These are phyloP conservation scores for Croton laevigatus DNA, from an alignment of 441 rosid species.

Conservation along the genomic window DNA sequence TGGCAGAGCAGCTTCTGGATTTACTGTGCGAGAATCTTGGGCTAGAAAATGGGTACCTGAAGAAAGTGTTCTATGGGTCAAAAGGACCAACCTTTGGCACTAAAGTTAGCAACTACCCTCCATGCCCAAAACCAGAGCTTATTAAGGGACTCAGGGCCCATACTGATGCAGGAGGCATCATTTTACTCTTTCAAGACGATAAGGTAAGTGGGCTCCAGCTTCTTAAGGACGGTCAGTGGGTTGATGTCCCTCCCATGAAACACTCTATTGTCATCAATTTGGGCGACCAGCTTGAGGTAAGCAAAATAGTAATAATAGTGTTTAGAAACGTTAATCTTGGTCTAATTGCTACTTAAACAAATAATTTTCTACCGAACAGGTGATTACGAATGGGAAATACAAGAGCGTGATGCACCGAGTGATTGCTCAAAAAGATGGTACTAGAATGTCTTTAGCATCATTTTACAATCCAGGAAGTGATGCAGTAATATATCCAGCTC, in stretches of 20 bases:
- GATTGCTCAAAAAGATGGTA: slow-evolving; percentile 58
- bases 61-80: slow-evolving; percentile 59
- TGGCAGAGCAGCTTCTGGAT: slow-evolving; percentile 76
- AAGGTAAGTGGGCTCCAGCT: slow-evolving; percentile 92
- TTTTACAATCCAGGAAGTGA: slow-evolving; percentile 93
- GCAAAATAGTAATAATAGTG: no score
- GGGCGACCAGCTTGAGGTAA: slow-evolving; percentile 93
- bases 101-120: slow-evolving; percentile 92
- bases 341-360: no score
- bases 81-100: slow-evolving; percentile 80
- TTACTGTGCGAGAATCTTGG: slow-evolving; percentile 86
- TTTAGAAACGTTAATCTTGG: no score
- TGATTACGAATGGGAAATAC: slow-evolving; percentile 88
- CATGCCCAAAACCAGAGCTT: slow-evolving; percentile 86
- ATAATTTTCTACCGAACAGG: slow-evolving; percentile 32
- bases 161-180: slow-evolving; percentile 93
- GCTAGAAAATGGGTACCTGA: slow-evolving; percentile 73
- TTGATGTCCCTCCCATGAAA: slow-evolving; percentile 87
- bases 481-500: slow-evolving; percentile 81
- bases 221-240: slow-evolving; percentile 82
- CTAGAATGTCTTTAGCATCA: slow-evolving; percentile 88
- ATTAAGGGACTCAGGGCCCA: slow-evolving; percentile 91
- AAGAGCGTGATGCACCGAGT: slow-evolving; percentile 81
- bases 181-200: slow-evolving; percentile 80
- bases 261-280: slow-evolving; percentile 94